Evolutionary conservation across 768 basidiomycete species (phyloP).

Genomic region (Macrolepiota fuliginosa): DNA sequence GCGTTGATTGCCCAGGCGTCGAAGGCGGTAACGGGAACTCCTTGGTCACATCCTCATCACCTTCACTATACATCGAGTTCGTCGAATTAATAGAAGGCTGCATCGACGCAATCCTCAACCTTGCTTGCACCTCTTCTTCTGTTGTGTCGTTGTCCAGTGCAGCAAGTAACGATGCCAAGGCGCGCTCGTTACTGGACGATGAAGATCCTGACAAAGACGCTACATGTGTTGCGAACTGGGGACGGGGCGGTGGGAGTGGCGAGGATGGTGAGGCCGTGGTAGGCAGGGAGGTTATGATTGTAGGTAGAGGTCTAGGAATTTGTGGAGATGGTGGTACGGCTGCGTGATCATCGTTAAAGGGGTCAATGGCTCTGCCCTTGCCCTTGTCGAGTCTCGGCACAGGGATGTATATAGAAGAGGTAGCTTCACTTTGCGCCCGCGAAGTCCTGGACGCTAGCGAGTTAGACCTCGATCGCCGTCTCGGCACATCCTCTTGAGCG

Average conservation of each 20-base stretch:
- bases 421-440: neutral
- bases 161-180: conserved; percentile 63
- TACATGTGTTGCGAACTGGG: conserved; percentile 30
- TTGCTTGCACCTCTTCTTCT: conserved; percentile 43
- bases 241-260: conserved; percentile 25
- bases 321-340: neutral
- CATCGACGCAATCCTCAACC: conserved; percentile 57
- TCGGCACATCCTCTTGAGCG: conserved; percentile 23
- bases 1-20: conserved; percentile 12
- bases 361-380: conserved; percentile 25
- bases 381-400: conserved; percentile 13
- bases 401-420: conserved; percentile 2
- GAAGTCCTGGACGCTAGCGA: conserved; percentile 27
- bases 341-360: conserved; percentile 38
- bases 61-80: conserved; percentile 28
- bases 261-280: neutral
- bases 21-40: conserved; percentile 40
- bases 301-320: neutral
- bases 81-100: conserved; percentile 46
- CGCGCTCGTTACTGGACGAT: conserved; percentile 46
- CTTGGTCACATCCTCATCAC: conserved; percentile 35
- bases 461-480: conserved; percentile 33
- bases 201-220: conserved; percentile 34
- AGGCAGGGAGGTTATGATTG: neutral
- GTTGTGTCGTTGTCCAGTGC: conserved; percentile 48